A percentile compares a stretch with the other conserved stretches of the same genome.
Conservation (phyloP, 2,329 filamentous ascomycete genomes). For the Pseudogymnoascus sp. region DNA sequence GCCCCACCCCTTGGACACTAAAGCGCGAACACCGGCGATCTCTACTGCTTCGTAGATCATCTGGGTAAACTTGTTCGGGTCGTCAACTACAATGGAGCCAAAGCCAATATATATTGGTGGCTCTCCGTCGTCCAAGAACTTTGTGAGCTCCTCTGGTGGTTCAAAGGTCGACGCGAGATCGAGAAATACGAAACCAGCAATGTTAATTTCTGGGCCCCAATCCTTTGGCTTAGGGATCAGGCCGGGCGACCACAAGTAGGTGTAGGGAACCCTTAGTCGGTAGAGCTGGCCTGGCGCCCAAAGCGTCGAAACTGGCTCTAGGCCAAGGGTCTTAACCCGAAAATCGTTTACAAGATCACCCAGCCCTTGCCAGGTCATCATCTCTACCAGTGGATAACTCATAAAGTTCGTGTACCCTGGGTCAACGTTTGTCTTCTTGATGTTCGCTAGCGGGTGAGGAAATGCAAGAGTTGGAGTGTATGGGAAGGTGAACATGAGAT, state of each 20-base stretch:
- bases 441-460: slow-evolving; percentile 65
- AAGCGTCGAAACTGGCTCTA: slow-evolving; percentile 63
- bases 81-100: slow-evolving; percentile 63
- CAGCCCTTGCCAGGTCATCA: slow-evolving; percentile 77
- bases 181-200: slow-evolving; percentile 68
- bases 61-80: slow-evolving; percentile 55
- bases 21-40: slow-evolving; percentile 53
- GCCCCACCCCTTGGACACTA: slow-evolving; percentile 67
- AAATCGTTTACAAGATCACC: slow-evolving; percentile 68
- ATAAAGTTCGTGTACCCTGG: slow-evolving; percentile 67
- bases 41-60: slow-evolving; percentile 62
- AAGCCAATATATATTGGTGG: slow-evolving; percentile 63
- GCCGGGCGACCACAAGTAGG: slow-evolving; percentile 59
- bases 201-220: slow-evolving; percentile 58
- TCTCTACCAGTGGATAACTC: slow-evolving; percentile 66
- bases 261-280: slow-evolving; percentile 61
- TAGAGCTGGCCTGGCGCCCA: slow-evolving; percentile 67
- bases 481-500: slow-evolving; percentile 81
- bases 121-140: slow-evolving; percentile 46
- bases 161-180: slow-evolving; percentile 52
- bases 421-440: slow-evolving; percentile 60
- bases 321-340: slow-evolving; percentile 52
- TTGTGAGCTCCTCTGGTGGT: slow-evolving; percentile 44
- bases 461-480: slow-evolving; percentile 67
- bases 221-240: slow-evolving; percentile 56